Evolutionary conservation across 768 basidiomycete genomes (phyloP).

Genomic region (Plicaturopsis crispa): DNA sequence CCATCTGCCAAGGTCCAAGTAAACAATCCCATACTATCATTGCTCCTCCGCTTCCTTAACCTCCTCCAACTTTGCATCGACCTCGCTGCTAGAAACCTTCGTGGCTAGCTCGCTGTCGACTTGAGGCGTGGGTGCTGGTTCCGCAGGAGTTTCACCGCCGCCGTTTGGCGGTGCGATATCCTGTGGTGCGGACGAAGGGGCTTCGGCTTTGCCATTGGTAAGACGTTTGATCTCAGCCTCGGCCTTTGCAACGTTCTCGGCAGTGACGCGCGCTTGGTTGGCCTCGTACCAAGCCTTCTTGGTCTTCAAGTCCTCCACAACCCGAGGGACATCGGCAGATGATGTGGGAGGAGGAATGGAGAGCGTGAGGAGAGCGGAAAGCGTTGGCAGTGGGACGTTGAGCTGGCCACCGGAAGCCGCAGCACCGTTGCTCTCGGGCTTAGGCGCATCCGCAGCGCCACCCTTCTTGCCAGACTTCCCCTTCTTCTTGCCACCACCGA

Average conservation of each 20-base stretch:
- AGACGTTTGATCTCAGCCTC: slow-evolving; percentile 68
- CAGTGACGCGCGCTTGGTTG: slow-evolving; percentile 77
- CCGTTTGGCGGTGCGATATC: slow-evolving; percentile 31
- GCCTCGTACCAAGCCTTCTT: slow-evolving; percentile 96
- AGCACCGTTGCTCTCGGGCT: slow-evolving; percentile 13
- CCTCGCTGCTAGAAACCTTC: slow-evolving; percentile 29
- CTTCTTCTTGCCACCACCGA: slow-evolving; percentile 62
- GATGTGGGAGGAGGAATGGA: slow-evolving; percentile 88
- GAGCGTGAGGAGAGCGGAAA: slow-evolving; percentile 78
- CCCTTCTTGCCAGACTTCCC: slow-evolving; percentile 50
- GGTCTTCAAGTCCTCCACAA: slow-evolving; percentile 83
- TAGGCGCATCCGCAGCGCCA: slow-evolving; percentile 26
- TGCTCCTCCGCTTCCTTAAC: slow-evolving; percentile 27
- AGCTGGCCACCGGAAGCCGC: slow-evolving; percentile 29
- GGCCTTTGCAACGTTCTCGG: slow-evolving; percentile 75
- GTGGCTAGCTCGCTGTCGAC: slow-evolving; percentile 19
- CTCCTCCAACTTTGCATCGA: slow-evolving; percentile 35
- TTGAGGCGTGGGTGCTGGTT: slow-evolving; percentile 35
- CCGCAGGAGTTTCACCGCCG: slow-evolving; percentile 33
- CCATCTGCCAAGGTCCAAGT: too few species aligned
- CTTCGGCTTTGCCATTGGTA: slow-evolving; percentile 25
- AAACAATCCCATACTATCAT: too few species aligned
- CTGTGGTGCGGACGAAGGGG: slow-evolving; percentile 11
- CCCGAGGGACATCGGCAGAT: slow-evolving; percentile 67
- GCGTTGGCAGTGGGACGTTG: slow-evolving; percentile 78